Percentiles rank a stretch among this genome's conserved stretches.
phyloP scores from a whole-genome alignment of 2,329 filamentous ascomycete species.

The Furcasterigmium sp. region DNA sequence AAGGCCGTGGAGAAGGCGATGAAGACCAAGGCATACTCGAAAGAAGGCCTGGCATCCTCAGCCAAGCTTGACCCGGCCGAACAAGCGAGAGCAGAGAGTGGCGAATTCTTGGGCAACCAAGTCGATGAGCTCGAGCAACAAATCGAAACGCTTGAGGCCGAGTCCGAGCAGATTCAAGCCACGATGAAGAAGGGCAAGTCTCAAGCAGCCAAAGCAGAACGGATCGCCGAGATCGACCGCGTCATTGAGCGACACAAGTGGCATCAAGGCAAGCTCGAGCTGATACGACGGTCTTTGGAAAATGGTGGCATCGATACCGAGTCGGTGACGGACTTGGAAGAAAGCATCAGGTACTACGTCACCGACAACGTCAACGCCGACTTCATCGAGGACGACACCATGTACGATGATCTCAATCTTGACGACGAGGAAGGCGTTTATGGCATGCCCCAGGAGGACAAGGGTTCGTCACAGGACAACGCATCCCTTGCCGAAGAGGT shows the following conservation, averaged over 20 bases:
- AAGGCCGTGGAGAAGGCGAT: conserved; percentile 99
- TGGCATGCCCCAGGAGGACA: conserved; percentile 77
- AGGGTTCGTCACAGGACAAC: conserved; percentile 89
- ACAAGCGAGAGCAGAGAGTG: conserved; percentile 83
- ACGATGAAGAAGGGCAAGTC: conserved; percentile 95
- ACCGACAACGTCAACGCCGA: conserved; percentile 83
- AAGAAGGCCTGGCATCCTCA: conserved; percentile 89
- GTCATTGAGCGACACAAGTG: conserved; percentile 91
- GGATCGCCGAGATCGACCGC: conserved; percentile 79
- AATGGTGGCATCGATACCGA: conserved; percentile 87
- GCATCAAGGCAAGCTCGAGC: conserved; percentile 89
- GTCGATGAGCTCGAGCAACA: conserved; percentile 92
- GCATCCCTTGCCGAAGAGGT: conserved; percentile 87
- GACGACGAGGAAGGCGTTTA: conserved; percentile 88
- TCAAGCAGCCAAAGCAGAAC: conserved; percentile 75
- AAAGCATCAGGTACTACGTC: conserved; percentile 93
- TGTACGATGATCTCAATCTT: conserved; percentile 92
- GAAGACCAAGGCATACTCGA: conserved; percentile 99
- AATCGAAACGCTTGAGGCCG: conserved; percentile 88
- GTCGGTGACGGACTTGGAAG: conserved; percentile 82
- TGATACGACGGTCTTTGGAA: conserved; percentile 83
- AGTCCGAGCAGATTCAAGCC: conserved; percentile 78
- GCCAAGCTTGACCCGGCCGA: conserved; percentile 96
- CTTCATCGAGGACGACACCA: conserved; percentile 87
- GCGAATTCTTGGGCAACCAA: conserved; percentile 79